Base-by-base conservation (phyloP, 2,329 filamentous ascomycete genomes). In the Byssoonygena ceratinophila region DNA sequence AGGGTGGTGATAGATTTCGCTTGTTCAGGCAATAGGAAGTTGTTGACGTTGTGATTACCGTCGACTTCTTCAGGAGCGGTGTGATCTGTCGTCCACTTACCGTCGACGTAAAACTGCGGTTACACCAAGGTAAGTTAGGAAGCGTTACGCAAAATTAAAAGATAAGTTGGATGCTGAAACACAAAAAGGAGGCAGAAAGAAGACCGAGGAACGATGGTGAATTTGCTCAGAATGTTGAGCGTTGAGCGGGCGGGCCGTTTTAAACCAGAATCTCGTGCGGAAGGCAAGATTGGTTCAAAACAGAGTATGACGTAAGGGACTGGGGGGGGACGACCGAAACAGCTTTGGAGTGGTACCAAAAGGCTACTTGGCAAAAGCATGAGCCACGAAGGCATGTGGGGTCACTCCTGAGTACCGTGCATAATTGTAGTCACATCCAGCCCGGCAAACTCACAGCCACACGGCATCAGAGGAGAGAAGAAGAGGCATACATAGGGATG, bases 71-170 rank as follows among this genome's bases (percentile, higher is more conserved):
- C 83, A 55, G 86, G 85, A 39, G 83, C 85, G 54, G 82, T 81
- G 62, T 83, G 81, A 71, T 96, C 90, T 67, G 83, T 85, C 47
- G 82, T 82, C 92, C 92, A 98, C 61, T 79, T 80, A 60, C 86
- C 87, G 78, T 98, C 88, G 60, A 96, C 91, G 62, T 98, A 86
- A 69, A 95, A 98, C 91, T 96, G 55, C 47, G 27, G 20, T 20
- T 7, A 39, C 18, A 29, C 39, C 12, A 31, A 18, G 31, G 29
- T 45, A 39, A 44, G 49, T 29, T 16, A 43, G 12, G 11, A 20
- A 6, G 34, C 9, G 16, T n/a, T 31, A 39, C 11, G n/a, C n/a
- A n/a, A n/a, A n/a, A n/a, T n/a, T n/a, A n/a, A n/a, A 8, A 20
- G 16, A 32, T 34, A 55, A 49, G 44, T 18, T 3, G 12, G 29